Base-by-base conservation (phyloP, 2,329 filamentous ascomycete species). In the Fusarium buxicola region DNA sequence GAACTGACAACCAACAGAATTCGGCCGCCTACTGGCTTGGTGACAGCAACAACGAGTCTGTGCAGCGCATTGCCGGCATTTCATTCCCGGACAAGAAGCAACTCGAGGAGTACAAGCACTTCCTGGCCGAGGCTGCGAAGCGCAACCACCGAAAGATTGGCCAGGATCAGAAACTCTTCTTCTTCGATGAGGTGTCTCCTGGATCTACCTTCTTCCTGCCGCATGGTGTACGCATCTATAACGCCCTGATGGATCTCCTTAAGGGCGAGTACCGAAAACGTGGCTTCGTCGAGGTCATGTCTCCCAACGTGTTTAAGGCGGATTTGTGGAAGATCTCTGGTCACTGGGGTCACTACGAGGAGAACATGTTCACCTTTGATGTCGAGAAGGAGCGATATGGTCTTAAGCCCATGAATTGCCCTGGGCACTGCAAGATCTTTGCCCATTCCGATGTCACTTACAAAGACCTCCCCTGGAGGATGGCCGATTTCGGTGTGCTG, bases 361-460 rank as follows among this genome's bases (percentile, higher is more conserved):
- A 98, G 64, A 94, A 97, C 79, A 98, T 98, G 94, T 85, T 85
- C 67, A 77, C 82, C 35, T 88, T 97, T 69, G 82, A 87, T 52
- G 81, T 90, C 28, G 94, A 97, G 76, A 96, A 97, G 82, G 90
- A 78, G 67, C 73, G 74, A 43, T 80, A 78, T 58, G 93, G 89
- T 13, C 81, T 98, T 47, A 98, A 98, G 81, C 94, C 94, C 25
- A 98, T 98, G 95, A 98, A 98, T 81, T 99, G 95, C 79, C 95
- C 95, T 5, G 93, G 93, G 25, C 94, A 98, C 78, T 96, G 92
- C 77, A 81, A 95, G 66, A 90, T 97, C 72, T 97, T 97, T 76
- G 87, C 85, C 45, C 90, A 94, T 76, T 86, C 91, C 50, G 91
- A 92, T 73, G 86, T 92, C 71, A 95, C 90, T 77, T 97, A 98